A percentile compares a stretch with the other conserved stretches of the same genome.
Evolutionary conservation across 805 yeast genomes (phyloP).

Genomic region (Yamadazyma olivae): DNA sequence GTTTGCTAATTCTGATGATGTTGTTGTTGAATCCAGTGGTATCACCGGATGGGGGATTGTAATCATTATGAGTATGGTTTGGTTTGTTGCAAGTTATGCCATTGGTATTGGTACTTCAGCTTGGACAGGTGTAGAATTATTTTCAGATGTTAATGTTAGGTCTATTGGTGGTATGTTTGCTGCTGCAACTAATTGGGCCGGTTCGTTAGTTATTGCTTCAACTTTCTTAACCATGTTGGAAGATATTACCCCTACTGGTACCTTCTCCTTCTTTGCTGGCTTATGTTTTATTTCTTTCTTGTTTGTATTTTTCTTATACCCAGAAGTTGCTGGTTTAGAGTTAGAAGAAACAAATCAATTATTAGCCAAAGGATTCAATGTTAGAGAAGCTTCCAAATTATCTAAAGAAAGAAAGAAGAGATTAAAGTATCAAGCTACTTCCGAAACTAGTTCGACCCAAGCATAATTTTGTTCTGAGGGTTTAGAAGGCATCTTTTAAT

Average conservation of each 20-base stretch:
- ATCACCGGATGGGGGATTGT: slow-evolving; percentile 85
- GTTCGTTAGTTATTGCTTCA: slow-evolving; percentile 85
- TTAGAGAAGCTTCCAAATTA: slow-evolving; percentile 47
- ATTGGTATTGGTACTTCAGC: slow-evolving; percentile 96
- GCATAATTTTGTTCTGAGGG: too few species aligned
- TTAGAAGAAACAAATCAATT: slow-evolving; percentile 87
- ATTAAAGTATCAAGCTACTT: slow-evolving; percentile 15
- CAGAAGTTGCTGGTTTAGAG: slow-evolving; percentile 87
- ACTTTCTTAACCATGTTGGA: slow-evolving; percentile 93
- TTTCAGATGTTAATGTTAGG: slow-evolving; percentile 85
- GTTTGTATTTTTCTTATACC: slow-evolving; percentile 80
- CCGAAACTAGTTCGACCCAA: too few species aligned
- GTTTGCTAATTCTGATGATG: slow-evolving; percentile 44
- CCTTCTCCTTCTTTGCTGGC: slow-evolving; percentile 87
- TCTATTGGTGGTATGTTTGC: slow-evolving; percentile 90
- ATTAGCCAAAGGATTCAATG: slow-evolving; percentile 81
- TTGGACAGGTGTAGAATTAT: slow-evolving; percentile 96
- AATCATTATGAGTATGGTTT: slow-evolving; percentile 79
- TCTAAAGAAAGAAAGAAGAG: slow-evolving; percentile 33
- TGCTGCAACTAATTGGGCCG: slow-evolving; percentile 94
- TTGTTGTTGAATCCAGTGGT: slow-evolving; percentile 35
- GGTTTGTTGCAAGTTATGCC: slow-evolving; percentile 87
- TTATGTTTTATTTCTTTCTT: slow-evolving; percentile 69
- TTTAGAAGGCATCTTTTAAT: too few species aligned
- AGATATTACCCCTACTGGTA: slow-evolving; percentile 91